phyloP scores from a whole-genome alignment of 768 basidiomycete species.

The Boletus vinaceobasis region DNA sequence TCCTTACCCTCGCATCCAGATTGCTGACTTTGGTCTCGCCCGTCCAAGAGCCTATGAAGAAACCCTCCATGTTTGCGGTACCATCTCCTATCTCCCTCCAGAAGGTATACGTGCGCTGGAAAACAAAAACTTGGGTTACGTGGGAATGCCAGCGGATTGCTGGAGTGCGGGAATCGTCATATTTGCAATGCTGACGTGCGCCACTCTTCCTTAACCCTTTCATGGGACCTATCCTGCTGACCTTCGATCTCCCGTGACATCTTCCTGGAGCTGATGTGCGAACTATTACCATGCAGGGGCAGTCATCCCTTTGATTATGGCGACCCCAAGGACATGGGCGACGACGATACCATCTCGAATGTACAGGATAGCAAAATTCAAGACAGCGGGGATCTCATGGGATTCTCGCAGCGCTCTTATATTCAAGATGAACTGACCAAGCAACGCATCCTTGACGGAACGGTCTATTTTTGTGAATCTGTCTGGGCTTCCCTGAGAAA shows the following conservation, averaged over 20 bases:
- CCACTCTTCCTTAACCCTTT: conserved; percentile 13
- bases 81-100: conserved; percentile 80
- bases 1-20: conserved; percentile 77
- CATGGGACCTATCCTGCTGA: not conserved
- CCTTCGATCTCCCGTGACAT: not conserved
- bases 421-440: conserved; percentile 61
- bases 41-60: conserved; percentile 75
- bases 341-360: conserved; percentile 5
- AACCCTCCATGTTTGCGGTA: conserved; percentile 85
- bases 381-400: conserved; percentile 32
- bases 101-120: conserved; percentile 81
- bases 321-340: conserved; percentile 17
- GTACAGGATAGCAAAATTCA: conserved; percentile 26
- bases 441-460: conserved; percentile 62
- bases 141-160: conserved; percentile 85
- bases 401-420: conserved; percentile 32
- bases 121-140: conserved; percentile 66
- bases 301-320: conserved; percentile 76
- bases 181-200: conserved; percentile 82
- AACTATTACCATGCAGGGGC: conserved; percentile 44
- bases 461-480: conserved; percentile 50
- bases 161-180: conserved; percentile 84
- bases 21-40: conserved; percentile 86
- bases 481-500: conserved; percentile 57
- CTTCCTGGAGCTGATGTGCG: conserved; percentile 10